These are phyloP conservation scores for Kalaharituber pfeilii DNA, from an alignment of 2,329 filamentous ascomycete species.

Conservation along the genomic window DNA sequence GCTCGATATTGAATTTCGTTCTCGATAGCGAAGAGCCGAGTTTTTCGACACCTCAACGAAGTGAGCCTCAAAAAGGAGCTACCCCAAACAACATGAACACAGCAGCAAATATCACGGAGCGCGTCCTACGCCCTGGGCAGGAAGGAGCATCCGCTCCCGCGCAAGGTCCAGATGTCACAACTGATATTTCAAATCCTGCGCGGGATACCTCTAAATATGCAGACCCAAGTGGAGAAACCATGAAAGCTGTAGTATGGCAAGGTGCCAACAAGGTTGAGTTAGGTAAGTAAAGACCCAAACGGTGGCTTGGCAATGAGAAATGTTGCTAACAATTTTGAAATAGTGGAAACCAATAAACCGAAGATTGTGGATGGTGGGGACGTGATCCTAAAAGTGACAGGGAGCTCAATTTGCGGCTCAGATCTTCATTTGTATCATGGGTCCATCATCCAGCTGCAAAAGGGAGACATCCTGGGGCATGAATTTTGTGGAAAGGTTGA, in stretches of 20 bases:
- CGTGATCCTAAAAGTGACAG: constrained; percentile 24
- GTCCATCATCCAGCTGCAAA: constrained; percentile 40
- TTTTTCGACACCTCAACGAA: too few species aligned
- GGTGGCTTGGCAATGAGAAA: not conserved
- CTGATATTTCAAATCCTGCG: constrained; percentile 48
- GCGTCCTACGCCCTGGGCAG: constrained; percentile 36
- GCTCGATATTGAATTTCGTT: too few species aligned
- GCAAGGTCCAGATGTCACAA: constrained; percentile 45
- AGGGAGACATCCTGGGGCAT: constrained; percentile 50
- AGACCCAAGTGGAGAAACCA: constrained; percentile 39
- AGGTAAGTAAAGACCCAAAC: constrained; percentile 27
- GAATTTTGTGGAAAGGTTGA: constrained; percentile 38
- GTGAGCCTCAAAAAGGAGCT: too few species aligned
- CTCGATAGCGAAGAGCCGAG: too few species aligned
- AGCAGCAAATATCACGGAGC: constrained; percentile 49
- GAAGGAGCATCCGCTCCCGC: constrained; percentile 34
- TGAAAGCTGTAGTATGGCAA: constrained; percentile 70
- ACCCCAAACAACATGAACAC: too few species aligned
- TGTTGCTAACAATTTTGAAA: not conserved
- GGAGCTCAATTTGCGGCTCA: constrained; percentile 37
- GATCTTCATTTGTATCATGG: constrained; percentile 43
- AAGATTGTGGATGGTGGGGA: constrained; percentile 23
- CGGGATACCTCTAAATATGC: constrained; percentile 36
- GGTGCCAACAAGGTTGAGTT: constrained; percentile 63
- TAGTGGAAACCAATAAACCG: constrained; percentile 29